A percentile compares a stretch with the other conserved stretches of the same genome.
Conservation (phyloP, 2,329 filamentous ascomycete species). For the Talaromyces sp. region DNA sequence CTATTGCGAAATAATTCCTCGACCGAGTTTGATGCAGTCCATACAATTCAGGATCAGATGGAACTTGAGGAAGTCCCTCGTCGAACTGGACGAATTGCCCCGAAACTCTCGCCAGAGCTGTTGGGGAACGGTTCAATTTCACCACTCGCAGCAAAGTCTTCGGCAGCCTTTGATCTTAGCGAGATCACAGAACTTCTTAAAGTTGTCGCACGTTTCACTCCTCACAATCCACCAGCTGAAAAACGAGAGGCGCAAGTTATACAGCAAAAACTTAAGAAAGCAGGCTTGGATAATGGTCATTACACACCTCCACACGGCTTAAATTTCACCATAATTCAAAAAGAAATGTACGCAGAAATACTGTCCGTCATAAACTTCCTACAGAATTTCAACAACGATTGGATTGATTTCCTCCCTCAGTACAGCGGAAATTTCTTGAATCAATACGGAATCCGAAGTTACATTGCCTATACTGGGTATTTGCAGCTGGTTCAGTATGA, state of each 20-base stretch:
- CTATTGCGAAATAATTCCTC: slow-evolving; percentile 10
- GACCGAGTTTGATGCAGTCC: slow-evolving; percentile 14
- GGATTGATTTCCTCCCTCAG: neutral
- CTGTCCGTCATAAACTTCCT: neutral
- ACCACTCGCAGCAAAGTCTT: neutral
- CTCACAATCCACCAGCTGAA: neutral
- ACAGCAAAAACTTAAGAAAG: neutral
- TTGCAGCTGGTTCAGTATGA: slow-evolving; percentile 14
- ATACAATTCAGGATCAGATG: slow-evolving; percentile 14
- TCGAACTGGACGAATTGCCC: neutral
- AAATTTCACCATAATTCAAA: neutral
- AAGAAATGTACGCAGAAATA: neutral
- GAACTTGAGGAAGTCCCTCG: neutral
- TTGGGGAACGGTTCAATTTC: neutral
- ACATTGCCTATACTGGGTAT: neutral
- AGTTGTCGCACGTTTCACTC: neutral
- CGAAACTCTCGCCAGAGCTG: neutral
- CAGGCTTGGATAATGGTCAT: neutral
- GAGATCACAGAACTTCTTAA: neutral
- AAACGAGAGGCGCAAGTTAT: neutral
- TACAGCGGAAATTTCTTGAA: neutral
- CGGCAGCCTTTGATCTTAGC: neutral
- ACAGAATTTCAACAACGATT: neutral
- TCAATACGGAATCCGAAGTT: neutral
- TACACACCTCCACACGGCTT: neutral